Conservation (phyloP, 2,329 filamentous ascomycete species). For the Pestalotiopsis sp. region DNA sequence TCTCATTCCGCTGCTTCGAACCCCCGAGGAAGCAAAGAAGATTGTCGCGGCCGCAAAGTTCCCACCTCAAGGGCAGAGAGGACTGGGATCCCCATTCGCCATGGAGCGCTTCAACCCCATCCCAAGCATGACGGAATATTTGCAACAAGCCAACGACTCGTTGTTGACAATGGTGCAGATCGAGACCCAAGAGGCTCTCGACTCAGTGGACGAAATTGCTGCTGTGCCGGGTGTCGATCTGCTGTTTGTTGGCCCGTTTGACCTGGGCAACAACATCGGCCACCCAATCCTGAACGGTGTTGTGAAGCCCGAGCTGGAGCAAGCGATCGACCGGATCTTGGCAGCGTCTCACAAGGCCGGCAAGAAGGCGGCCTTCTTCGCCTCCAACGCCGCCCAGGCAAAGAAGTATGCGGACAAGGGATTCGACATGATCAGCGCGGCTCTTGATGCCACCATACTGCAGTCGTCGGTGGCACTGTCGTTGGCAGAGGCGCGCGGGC, state of each 20-base stretch:
- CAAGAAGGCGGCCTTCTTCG: conserved; percentile 68
- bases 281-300: conserved; percentile 63
- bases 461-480: conserved; percentile 47
- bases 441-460: conserved; percentile 58
- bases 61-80: conserved; percentile 55
- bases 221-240: conserved; percentile 63
- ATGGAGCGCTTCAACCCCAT: conserved; percentile 51
- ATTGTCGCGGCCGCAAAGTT: conserved; percentile 58
- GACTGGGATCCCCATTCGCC: conserved; percentile 59
- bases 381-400: conserved; percentile 58
- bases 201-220: conserved; percentile 64
- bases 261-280: conserved; percentile 66
- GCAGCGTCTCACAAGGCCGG: conserved; percentile 61
- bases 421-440: conserved; percentile 64
- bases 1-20: conserved; percentile 57
- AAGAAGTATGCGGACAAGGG: conserved; percentile 57
- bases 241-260: conserved; percentile 69
- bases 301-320: conserved; percentile 60
- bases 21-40: conserved; percentile 52
- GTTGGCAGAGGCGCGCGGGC: conserved; percentile 49
- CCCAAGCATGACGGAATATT: conserved; percentile 56
- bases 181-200: conserved; percentile 65
- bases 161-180: conserved; percentile 70
- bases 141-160: conserved; percentile 57
- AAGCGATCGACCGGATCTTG: conserved; percentile 61